These are phyloP conservation scores for Suhomyces choctaworum DNA, from an alignment of 1,139 yeast genomes.

Conservation along the genomic window DNA sequence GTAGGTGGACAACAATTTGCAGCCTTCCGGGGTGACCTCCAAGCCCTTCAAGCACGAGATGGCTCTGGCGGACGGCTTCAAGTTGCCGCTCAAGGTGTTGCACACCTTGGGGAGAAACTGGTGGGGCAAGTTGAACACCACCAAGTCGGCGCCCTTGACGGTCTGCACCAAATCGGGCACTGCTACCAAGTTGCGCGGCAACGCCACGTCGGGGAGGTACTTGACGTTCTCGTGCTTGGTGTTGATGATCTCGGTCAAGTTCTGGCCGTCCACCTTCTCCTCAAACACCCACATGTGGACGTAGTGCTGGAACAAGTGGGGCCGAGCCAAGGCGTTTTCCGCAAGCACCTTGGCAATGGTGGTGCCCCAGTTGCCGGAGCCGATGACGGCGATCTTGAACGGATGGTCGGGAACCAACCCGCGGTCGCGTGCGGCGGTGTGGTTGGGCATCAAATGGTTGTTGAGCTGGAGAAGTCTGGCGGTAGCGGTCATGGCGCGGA, in stretches of 20 bases:
- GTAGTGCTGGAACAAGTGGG: slow-evolving; percentile 38
- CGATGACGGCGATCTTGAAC: slow-evolving; percentile 44
- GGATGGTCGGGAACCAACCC: slow-evolving; percentile 31
- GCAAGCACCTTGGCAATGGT: slow-evolving; percentile 50
- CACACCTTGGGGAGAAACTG: slow-evolving; percentile 46
- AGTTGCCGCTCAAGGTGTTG: slow-evolving; percentile 39
- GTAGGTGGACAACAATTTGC: slow-evolving; percentile 44
- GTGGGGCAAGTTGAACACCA: slow-evolving; percentile 51
- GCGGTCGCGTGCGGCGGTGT: slow-evolving; percentile 19
- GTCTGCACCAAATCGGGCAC: slow-evolving; percentile 40
- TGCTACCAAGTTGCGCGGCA: slow-evolving; percentile 46
- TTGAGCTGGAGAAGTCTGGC: slow-evolving; percentile 44
- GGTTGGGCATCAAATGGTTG: slow-evolving; percentile 33
- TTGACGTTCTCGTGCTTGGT: slow-evolving; percentile 46
- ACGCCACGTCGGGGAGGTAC: slow-evolving; percentile 46
- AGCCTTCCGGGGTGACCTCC: slow-evolving; percentile 47
- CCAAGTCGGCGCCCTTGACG: slow-evolving; percentile 45
- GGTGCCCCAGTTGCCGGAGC: slow-evolving; percentile 55
- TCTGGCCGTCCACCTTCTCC: slow-evolving; percentile 43
- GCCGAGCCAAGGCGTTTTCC: slow-evolving; percentile 44
- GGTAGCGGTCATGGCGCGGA: slow-evolving; percentile 23
- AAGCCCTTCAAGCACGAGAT: slow-evolving; percentile 51
- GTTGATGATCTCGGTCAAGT: slow-evolving; percentile 48
- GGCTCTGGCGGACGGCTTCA: slow-evolving; percentile 42
- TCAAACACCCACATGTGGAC: slow-evolving; percentile 53